Percentiles rank a stretch among this genome's conserved stretches.
Conservation (phyloP, 1,284 basidiomycete genomes). For the Melanopsichium pennsylvanicum region DNA sequence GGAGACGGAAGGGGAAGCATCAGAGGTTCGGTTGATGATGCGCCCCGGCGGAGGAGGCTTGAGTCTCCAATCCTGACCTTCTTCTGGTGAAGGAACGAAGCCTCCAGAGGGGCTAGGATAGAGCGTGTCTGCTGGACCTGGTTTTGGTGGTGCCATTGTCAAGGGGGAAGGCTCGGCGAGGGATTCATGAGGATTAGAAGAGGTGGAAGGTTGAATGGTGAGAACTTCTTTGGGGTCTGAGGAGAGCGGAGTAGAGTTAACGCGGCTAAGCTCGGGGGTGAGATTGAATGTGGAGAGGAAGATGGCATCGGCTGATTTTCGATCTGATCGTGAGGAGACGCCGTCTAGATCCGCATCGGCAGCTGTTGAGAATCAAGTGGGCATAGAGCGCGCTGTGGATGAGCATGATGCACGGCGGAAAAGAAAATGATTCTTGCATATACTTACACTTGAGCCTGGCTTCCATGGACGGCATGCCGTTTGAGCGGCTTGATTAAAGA, state of each 20-base stretch:
- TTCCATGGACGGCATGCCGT: slow-evolving; percentile 36
- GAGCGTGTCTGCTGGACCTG: slow-evolving; percentile 45
- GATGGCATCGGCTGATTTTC: slow-evolving; percentile 41
- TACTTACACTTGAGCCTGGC: slow-evolving; percentile 34
- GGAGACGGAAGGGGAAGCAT: not conserved
- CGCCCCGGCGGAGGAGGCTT: slow-evolving; percentile 46
- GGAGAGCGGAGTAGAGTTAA: slow-evolving; percentile 40
- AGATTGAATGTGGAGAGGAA: slow-evolving; percentile 28
- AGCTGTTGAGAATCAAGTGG: slow-evolving; percentile 10
- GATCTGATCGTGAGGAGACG: slow-evolving; percentile 16
- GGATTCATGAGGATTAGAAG: slow-evolving; percentile 5
- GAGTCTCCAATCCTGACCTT: slow-evolving; percentile 52
- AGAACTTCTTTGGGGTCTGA: slow-evolving; percentile 25
- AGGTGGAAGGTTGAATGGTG: slow-evolving; percentile 11
- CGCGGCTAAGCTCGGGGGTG: slow-evolving; percentile 32
- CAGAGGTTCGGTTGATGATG: not conserved
- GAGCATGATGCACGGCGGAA: too few species aligned
- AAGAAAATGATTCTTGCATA: not conserved
- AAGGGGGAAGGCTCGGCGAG: slow-evolving; percentile 19
- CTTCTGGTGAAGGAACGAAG: slow-evolving; percentile 50
- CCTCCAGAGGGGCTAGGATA: slow-evolving; percentile 51
- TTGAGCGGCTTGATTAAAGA: not conserved
- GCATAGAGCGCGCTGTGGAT: too few species aligned
- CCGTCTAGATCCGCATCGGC: slow-evolving; percentile 20
- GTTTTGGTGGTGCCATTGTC: slow-evolving; percentile 46